Conservation (phyloP, 768 basidiomycete genomes). For the Rhodotorula sphaerocarpa region DNA sequence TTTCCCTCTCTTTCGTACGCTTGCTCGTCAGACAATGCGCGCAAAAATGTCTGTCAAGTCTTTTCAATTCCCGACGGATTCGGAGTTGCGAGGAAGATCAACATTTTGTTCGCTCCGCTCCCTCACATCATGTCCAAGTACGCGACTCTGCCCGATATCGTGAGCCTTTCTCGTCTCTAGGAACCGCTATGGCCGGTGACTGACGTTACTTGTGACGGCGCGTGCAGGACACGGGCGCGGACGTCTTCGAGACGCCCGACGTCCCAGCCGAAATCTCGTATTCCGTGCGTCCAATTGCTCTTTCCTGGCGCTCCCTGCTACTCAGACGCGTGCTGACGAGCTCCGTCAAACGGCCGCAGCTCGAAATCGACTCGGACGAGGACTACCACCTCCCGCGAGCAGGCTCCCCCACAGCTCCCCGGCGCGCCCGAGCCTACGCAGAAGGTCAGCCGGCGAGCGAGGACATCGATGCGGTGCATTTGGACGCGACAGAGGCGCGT, state of each 20-base stretch:
- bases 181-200: too few relatives aligned
- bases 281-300: slow-evolving; percentile 4
- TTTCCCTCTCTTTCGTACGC: too few relatives aligned
- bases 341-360: slow-evolving; percentile 3
- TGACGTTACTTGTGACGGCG: too few relatives aligned
- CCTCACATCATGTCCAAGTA: too few relatives aligned
- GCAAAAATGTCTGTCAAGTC: too few relatives aligned
- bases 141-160: neutral
- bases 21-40: too few relatives aligned
- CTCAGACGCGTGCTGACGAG: neutral
- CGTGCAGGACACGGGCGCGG: slow-evolving; percentile 81
- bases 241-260: slow-evolving; percentile 88
- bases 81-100: too few relatives aligned
- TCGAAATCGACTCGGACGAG: slow-evolving; percentile 37
- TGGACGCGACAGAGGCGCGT: slow-evolving; percentile 23
- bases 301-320: neutral
- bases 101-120: too few relatives aligned
- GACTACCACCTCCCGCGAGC: slow-evolving; percentile 26
- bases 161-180: too few relatives aligned
- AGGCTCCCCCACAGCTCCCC: slow-evolving; percentile 1
- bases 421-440: neutral
- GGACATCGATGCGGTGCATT: slow-evolving; percentile 12
- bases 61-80: too few relatives aligned
- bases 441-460: neutral
- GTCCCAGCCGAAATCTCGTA: slow-evolving; percentile 50